These are phyloP conservation scores for Fusarium papillatum DNA, from an alignment of 2,329 filamentous ascomycete species.

Conservation along the genomic window DNA sequence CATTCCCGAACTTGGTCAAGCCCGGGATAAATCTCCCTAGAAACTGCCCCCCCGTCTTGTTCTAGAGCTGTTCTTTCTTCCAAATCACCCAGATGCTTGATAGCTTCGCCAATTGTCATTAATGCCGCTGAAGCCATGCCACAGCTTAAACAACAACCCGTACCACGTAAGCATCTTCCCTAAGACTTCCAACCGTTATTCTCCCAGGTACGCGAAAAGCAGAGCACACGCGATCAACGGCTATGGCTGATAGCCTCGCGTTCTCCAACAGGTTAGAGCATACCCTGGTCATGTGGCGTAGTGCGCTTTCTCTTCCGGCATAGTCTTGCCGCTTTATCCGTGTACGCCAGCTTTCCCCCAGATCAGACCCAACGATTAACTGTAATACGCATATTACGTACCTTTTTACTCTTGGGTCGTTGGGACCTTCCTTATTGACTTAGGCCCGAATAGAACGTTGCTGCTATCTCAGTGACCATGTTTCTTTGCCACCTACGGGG, in stretches of 20 bases:
- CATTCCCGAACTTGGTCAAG: neutral
- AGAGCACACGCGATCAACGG: constrained; percentile 18
- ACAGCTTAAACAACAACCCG: neutral
- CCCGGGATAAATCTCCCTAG: neutral
- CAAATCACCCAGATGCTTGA: neutral
- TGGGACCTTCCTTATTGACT: constrained; percentile 33
- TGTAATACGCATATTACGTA: constrained; percentile 25
- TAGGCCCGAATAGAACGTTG: constrained; percentile 11
- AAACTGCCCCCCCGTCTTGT: neutral
- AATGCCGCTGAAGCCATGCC: neutral
- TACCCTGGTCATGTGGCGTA: constrained; percentile 1
- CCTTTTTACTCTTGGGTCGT: constrained; percentile 9
- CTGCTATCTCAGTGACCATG: neutral
- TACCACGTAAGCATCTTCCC: neutral
- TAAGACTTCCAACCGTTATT: neutral
- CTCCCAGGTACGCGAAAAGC: neutral
- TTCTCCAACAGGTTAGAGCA: constrained; percentile 14
- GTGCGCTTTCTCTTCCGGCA: constrained; percentile 29
- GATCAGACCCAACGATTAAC: constrained; percentile 15
- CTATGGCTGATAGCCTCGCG: neutral
- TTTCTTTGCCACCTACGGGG: constrained; percentile 7
- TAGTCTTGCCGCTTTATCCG: constrained; percentile 37
- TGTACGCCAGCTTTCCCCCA: constrained; percentile 5
- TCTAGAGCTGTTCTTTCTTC: neutral
- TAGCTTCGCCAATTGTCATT: neutral